These are phyloP conservation scores for Allium fistulosum DNA, from an alignment of 106 monocot species.

Conservation along the genomic window DNA sequence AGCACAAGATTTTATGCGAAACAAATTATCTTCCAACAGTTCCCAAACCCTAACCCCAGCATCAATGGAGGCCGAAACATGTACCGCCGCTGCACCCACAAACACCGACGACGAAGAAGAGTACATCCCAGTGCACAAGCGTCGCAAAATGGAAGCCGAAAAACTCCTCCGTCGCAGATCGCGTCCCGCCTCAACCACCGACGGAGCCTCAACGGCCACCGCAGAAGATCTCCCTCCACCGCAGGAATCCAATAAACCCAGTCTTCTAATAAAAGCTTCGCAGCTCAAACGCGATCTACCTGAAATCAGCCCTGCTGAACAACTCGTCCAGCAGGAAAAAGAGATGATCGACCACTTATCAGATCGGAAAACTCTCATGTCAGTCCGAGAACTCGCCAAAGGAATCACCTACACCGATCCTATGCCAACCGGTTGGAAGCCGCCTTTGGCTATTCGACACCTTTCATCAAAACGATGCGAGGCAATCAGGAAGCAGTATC, in stretches of 20 bases:
- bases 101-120: conserved; percentile 49
- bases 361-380: conserved; percentile 94
- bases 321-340: conserved; percentile 74
- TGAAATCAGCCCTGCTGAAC: conserved; percentile 76
- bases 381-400: conserved; percentile 91
- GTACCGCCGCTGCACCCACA: conserved; percentile 8
- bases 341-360: conserved; percentile 98
- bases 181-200: conserved; percentile 3
- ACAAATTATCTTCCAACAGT: no score
- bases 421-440: conserved; percentile 88
- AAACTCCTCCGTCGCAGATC: conserved; percentile 50
- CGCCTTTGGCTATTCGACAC: conserved; percentile 65
- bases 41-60: no score
- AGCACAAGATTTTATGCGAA: no score
- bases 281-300: conserved; percentile 81
- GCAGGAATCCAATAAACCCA: conserved; percentile 45
- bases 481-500: conserved; percentile 59
- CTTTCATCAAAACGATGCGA: conserved; percentile 43
- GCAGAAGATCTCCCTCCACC: conserved; percentile 2
- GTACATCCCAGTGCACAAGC: conserved; percentile 84
- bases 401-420: conserved; percentile 92
- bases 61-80: conserved; percentile 6
- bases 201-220: conserved; percentile 4
- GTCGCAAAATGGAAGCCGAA: conserved; percentile 80
- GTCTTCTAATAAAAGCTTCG: conserved; percentile 78